Evolutionary conservation across 345 rosid genomes (phyloP), one percentile per base, ranked within the genome.

Genomic region (Noccaea bulbosa): DNA sequence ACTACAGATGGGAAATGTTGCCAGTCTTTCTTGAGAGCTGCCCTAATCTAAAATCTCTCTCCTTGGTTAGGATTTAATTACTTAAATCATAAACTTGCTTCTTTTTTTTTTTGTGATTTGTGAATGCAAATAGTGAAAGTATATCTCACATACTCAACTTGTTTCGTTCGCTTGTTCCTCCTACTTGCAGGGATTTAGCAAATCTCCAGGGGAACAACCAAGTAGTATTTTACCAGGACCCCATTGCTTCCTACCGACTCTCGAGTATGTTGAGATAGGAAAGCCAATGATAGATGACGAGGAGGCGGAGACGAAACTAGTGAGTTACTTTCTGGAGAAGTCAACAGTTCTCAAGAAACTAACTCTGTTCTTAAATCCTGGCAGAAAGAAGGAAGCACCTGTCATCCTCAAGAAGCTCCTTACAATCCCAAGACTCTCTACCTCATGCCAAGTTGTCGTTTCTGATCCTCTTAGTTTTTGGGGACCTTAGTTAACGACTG

Each of bases 271-370:
- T 8, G 4, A 43, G 39, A 41, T 61, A 2, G 39, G 3, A 2
- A 61, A 4, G 12, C 51, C 39, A 5, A 1, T 22, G 20, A 4
- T 1, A 24, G 11, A 9, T 1, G 37, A 61, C 20, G 20, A 17
- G 2, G n/a, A 3, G 9, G 9, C 1, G 22, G 65, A 62, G 14
- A 45, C 8, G 53, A 5, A 45, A 14, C 15, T 62, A n/a, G 53
- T 16, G 14, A 45, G 53, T n/a, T 62, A 30, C 10, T 62, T 62
- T 8, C 67, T 62, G 1, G 40, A 45, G 52, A 45, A 44, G 2
- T 44, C 67, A 33, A 27, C n/a, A 8, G 12, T 9, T 2, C 24
- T 62, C 3, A 62, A 62, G 67, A 62, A 62, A 32, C 43, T 62
- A 3, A 62, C 43, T 3, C 0, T 45, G 34, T 10, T 5, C 6